phyloP scores from a whole-genome alignment of 2,329 filamentous ascomycete genomes.

The Epichloe amarillans region DNA sequence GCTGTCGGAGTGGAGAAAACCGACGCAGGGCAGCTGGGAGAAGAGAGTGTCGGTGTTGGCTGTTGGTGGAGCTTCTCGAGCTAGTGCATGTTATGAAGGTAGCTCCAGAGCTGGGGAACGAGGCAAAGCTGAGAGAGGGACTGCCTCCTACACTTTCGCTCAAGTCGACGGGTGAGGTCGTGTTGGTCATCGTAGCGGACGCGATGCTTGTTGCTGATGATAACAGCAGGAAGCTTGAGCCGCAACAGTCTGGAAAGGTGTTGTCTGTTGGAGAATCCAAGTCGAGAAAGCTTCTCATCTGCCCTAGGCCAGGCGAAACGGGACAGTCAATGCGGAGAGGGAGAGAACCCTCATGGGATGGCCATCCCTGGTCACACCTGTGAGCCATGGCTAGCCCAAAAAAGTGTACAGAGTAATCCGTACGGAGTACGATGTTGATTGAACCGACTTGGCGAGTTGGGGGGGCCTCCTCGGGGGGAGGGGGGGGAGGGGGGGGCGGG shows the following conservation, averaged over 20 bases:
- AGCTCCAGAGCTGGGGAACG: constrained; percentile 8
- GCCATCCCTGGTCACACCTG: background rate
- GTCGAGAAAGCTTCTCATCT: constrained; percentile 9
- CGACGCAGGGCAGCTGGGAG: constrained; percentile 5
- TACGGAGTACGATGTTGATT: no score
- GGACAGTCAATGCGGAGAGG: background rate
- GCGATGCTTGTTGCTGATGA: constrained; percentile 4
- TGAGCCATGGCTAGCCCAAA: background rate
- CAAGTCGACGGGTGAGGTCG: background rate
- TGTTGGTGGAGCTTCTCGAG: constrained; percentile 8
- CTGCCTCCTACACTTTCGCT: background rate
- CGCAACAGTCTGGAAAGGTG: background rate
- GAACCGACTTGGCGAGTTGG: background rate
- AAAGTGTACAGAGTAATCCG: no score
- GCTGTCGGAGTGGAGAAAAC: background rate
- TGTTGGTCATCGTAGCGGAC: background rate
- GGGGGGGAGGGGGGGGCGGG: background rate
- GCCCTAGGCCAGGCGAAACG: background rate
- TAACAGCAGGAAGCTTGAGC: constrained; percentile 6
- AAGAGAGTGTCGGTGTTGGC: constrained; percentile 4
- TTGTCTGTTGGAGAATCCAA: constrained; percentile 4
- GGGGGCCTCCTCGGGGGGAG: background rate
- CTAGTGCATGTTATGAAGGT: constrained; percentile 12
- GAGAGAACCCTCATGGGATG: background rate
- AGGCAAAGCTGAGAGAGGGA: constrained; percentile 3